Evolutionary conservation across 257 asterid genomes (phyloP), one percentile per base, ranked within the genome.

Genomic region (Linaria vulgaris): DNA sequence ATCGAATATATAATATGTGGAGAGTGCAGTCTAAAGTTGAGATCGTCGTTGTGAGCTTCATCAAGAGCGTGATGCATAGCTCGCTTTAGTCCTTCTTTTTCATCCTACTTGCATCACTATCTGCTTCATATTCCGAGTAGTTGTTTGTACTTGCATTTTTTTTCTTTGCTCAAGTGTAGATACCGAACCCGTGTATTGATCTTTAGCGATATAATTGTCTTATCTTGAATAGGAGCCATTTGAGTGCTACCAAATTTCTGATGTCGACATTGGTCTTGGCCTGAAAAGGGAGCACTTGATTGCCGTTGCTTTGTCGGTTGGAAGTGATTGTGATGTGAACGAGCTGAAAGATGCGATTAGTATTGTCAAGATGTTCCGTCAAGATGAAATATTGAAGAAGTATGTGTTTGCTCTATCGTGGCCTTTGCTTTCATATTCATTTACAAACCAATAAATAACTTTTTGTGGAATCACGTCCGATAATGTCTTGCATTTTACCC

Each of bases 241-340:
- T 70, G 99, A 94, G 70, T 87, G 90, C 85, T 94, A 94, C 72
- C 52, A 74, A 71, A 76, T 87, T 52, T 77, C 90, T 14, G 99
- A 89, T 72, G 82, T 94, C 52, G 96, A 94, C 76, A 72, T 81
- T 61, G 85, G 94, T 69, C 95, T 94, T 53, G 95, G 85, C 71
- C 86, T 90, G 44, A 73, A 74, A 75, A 83, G 97, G 71, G 82
- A 83, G 46, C 99, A 90, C 72, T 76, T 94, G 77, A 94, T 94
- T 70, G 95, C 94, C 51, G 64, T 90, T 68, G 84, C 97, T 20
- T 85, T 94, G 64, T 71, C 90, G 88, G 97, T 90, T 48, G 97
- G 99, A 60, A 90, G 71, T 24, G 97, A 94, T 78, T 88, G 87
- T 43, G 87, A 94, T 83, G 75, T 89, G 63, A 74, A 69, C 49